Conservation (phyloP, 2,329 filamentous ascomycete genomes). For the Ceratocystis ficicola region DNA sequence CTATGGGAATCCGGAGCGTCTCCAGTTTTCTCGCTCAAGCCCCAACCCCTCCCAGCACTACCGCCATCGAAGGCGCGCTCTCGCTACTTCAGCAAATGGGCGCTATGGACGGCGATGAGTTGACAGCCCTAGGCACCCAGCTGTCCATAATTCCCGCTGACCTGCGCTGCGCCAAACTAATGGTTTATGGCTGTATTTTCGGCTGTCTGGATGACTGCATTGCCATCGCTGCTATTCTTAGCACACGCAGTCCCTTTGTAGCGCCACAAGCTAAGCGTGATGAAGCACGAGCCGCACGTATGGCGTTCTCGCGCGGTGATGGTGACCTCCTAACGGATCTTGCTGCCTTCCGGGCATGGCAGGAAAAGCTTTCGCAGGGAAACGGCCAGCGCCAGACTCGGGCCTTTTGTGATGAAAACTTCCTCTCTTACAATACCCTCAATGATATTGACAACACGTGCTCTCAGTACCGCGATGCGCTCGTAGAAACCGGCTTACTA, state of each 20-base stretch:
- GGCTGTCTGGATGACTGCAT: slow-evolving; percentile 81
- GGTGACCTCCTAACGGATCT: slow-evolving; percentile 85
- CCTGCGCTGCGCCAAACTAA: slow-evolving; percentile 80
- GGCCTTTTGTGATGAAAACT: slow-evolving; percentile 73
- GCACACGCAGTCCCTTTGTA: slow-evolving; percentile 73
- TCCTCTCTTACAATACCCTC: slow-evolving; percentile 70
- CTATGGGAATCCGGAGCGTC: slow-evolving; percentile 83
- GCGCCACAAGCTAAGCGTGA: slow-evolving; percentile 65
- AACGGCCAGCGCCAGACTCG: slow-evolving; percentile 52
- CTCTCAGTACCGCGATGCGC: slow-evolving; percentile 70
- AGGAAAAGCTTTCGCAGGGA: slow-evolving; percentile 48
- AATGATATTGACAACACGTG: slow-evolving; percentile 80
- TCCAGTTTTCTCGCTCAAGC: slow-evolving; percentile 70
- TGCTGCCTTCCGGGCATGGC: slow-evolving; percentile 72
- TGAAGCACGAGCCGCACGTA: slow-evolving; percentile 62
- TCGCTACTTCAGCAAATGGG: slow-evolving; percentile 72
- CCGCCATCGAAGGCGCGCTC: slow-evolving; percentile 78
- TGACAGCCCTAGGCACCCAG: slow-evolving; percentile 85
- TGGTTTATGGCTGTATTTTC: slow-evolving; percentile 91
- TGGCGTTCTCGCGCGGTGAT: slow-evolving; percentile 61
- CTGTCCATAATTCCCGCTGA: slow-evolving; percentile 93
- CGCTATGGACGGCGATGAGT: slow-evolving; percentile 69
- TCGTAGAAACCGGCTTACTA: slow-evolving; percentile 76
- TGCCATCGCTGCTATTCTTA: slow-evolving; percentile 85
- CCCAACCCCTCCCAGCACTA: slow-evolving; percentile 73